Evolutionary conservation across 163 green algal species (phyloP), one percentile per base, ranked within the genome.

Genomic region (Volvox carteri): DNA sequence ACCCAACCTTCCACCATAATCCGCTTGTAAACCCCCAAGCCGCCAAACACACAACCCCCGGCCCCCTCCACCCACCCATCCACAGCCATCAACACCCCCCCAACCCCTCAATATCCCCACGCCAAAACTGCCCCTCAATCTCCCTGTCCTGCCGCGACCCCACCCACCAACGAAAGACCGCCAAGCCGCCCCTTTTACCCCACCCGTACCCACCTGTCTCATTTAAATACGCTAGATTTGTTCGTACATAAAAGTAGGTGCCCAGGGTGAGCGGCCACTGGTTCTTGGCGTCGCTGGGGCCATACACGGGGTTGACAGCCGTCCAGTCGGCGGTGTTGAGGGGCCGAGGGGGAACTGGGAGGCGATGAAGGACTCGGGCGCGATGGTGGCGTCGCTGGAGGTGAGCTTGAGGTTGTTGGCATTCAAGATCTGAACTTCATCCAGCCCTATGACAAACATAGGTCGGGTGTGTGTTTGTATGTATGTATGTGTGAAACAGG

Each of bases 181-280:
- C n/a, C n/a, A n/a, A n/a, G n/a, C n/a, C n/a, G n/a, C n/a, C n/a
- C n/a, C n/a, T n/a, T n/a, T n/a, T n/a, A n/a, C n/a, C n/a, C n/a
- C n/a, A n/a, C n/a, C n/a, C n/a, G n/a, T n/a, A 37, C 68, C 30
- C 56, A 90, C 85, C 75, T 12, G 62, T 25, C 44, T 56, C 33
- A 11, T 80, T 60, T 14, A 86, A 75, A 30, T 35, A 65, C 3
- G 85, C 52, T 6, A 86, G 35, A 78, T 90, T 42, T 1, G 18
- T 14, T 4, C 39, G 39, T 39, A 90, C 75, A 37, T 90, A 90
- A 16, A 90, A 73, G 65, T 86, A 86, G 48, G 76, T 87, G 35
- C 78, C 86, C 48, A 90, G 77, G 4, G 41, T 75, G 19, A 90
- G 56, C 37, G 86, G 86, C 76, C 76, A 87, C 62, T 74, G 62